Percentiles rank a stretch among this genome's conserved stretches.
Evolutionary conservation across 169 alveolate species (phyloP).

Genomic region (Theileria sp.): DNA sequence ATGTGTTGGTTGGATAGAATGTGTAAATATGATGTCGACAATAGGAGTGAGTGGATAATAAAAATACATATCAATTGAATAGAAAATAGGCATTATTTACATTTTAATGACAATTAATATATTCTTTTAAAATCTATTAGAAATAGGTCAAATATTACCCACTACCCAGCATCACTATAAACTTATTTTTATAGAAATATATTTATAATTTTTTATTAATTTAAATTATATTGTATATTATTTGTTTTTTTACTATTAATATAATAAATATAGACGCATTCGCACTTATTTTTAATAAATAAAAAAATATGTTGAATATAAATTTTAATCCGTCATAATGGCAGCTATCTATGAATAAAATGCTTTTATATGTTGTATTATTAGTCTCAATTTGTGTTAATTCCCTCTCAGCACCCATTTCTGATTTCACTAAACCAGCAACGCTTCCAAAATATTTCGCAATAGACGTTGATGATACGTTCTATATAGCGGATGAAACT

Average conservation of each 20-base stretch:
- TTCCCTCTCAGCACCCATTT: background rate
- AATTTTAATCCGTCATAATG: background rate
- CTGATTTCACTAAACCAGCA: conserved; percentile 13
- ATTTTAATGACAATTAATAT: too few species aligned
- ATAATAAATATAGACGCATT: background rate
- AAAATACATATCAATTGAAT: background rate
- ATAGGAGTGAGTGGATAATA: background rate
- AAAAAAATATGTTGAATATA: background rate
- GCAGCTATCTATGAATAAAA: background rate
- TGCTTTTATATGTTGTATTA: background rate
- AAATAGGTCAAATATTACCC: background rate
- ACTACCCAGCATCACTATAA: background rate
- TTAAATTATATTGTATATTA: background rate
- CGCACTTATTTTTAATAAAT: background rate
- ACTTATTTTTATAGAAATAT: background rate
- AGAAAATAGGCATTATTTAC: background rate
- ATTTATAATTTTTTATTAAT: too few species aligned
- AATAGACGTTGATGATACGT: conserved; percentile 35
- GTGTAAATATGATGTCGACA: background rate
- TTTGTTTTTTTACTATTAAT: too few species aligned
- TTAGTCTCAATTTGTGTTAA: background rate
- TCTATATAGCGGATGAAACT: background rate
- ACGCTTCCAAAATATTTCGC: conserved; percentile 29
- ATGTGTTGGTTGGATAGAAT: background rate
- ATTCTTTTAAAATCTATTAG: background rate